A percentile compares a stretch with the other conserved stretches of the same genome.
Conservation (phyloP, 2,329 filamentous ascomycete genomes). For the Hypomyces rosellus region DNA sequence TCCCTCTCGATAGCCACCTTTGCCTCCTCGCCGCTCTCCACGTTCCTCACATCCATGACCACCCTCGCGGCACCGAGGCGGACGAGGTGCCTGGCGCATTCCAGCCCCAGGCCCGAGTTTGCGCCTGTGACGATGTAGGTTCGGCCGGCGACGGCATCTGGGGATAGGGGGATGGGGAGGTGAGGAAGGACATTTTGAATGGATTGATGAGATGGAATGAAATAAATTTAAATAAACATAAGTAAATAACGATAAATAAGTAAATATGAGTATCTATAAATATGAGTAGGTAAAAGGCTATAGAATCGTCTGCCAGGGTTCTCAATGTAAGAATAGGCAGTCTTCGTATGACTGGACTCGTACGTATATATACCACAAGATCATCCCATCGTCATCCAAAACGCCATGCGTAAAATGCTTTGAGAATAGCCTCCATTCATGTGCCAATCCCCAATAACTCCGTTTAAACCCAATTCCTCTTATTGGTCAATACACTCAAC, state of each 20-base stretch:
- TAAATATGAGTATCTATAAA: too few relatives aligned
- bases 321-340: too few relatives aligned
- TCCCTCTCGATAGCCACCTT: constrained; percentile 27
- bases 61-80: constrained; percentile 34
- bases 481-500: background rate
- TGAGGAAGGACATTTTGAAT: background rate
- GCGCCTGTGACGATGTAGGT: constrained; percentile 34
- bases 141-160: background rate
- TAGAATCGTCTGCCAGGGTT: too few relatives aligned
- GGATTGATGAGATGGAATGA: background rate
- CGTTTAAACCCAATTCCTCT: background rate
- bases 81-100: constrained; percentile 35
- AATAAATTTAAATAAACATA: too few relatives aligned
- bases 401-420: too few relatives aligned
- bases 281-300: too few relatives aligned
- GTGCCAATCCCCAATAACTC: background rate
- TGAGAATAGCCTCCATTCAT: background rate
- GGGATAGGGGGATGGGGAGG: background rate
- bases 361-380: too few relatives aligned
- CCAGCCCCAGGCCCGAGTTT: constrained; percentile 34
- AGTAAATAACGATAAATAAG: too few relatives aligned
- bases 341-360: too few relatives aligned
- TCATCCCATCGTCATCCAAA: too few relatives aligned
- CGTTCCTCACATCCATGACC: constrained; percentile 35
- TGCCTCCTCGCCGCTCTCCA: constrained; percentile 36